These are phyloP conservation scores for Nakazawaea ambrosiae DNA, from an alignment of 805 yeast species.

Conservation along the genomic window DNA sequence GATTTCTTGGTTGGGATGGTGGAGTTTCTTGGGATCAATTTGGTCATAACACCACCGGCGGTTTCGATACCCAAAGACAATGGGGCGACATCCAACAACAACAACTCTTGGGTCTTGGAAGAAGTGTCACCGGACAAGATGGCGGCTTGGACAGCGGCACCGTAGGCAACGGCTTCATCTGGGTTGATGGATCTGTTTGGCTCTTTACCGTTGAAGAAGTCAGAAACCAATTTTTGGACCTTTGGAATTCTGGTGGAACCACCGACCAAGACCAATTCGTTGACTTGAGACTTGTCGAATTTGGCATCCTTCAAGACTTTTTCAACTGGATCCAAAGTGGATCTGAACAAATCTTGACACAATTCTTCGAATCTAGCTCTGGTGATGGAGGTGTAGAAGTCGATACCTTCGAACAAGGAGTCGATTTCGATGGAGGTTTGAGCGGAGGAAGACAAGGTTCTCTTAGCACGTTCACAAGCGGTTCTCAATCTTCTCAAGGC, in stretches of 20 bases:
- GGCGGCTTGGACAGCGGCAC: constrained; percentile 99
- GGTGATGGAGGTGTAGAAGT: constrained; percentile 92
- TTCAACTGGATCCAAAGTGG: constrained; percentile 93
- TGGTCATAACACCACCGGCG: constrained; percentile 99
- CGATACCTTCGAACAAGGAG: constrained; percentile 91
- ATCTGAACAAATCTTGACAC: constrained; percentile 90
- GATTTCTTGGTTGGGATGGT: constrained; percentile 97
- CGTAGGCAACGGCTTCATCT: constrained; percentile 98
- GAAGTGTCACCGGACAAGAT: constrained; percentile 93
- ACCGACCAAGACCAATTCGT: constrained; percentile 94
- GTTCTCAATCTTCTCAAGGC: constrained; percentile 97
- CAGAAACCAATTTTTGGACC: constrained; percentile 91
- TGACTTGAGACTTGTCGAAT: constrained; percentile 81
- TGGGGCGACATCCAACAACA: constrained; percentile 95
- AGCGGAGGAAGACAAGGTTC: constrained; percentile 93
- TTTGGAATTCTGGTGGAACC: constrained; percentile 98
- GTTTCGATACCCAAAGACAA: constrained; percentile 96
- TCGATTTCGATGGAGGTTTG: constrained; percentile 95
- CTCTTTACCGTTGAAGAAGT: constrained; percentile 95
- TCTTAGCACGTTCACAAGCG: constrained; percentile 98
- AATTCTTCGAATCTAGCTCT: constrained; percentile 98
- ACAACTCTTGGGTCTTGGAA: constrained; percentile 89
- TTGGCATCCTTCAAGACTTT: constrained; percentile 88
- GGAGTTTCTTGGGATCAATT: constrained; percentile 96
- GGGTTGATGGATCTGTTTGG: constrained; percentile 96